Evolutionary conservation across 2,329 filamentous ascomycete genomes (phyloP).

Genomic region (Fonsecaea pugnacius): DNA sequence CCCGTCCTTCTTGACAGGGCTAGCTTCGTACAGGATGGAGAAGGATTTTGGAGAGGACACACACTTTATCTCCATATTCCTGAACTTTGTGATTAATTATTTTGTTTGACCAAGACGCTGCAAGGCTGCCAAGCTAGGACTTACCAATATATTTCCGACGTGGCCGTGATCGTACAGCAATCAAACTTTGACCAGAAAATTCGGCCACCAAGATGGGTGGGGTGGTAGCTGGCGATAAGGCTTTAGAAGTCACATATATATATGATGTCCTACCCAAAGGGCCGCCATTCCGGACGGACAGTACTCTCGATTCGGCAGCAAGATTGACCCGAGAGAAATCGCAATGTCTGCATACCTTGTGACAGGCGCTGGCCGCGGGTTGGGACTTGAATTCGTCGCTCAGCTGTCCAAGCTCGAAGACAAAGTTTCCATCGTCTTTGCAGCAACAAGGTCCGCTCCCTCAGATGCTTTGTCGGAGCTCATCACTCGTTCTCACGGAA

Average conservation of each 20-base stretch:
- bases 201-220: too few relatives aligned
- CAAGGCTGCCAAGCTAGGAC: neutral
- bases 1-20: neutral
- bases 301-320: neutral
- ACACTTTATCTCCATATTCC: too few relatives aligned
- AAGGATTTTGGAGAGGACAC: neutral
- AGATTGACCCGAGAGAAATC: neutral
- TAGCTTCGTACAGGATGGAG: neutral
- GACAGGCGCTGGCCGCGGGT: conserved; percentile 38
- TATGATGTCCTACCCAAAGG: neutral
- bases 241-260: neutral
- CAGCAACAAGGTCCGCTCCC: conserved; percentile 46
- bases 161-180: neutral
- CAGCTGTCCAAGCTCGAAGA: conserved; percentile 39
- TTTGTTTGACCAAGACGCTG: too few relatives aligned
- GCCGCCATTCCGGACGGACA: neutral
- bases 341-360: conserved; percentile 46
- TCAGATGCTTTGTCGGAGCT: conserved; percentile 44
- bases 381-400: conserved; percentile 44
- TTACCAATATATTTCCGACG: neutral
- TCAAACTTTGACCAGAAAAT: neutral
- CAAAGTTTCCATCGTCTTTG: conserved; percentile 49
- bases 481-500: conserved; percentile 42
- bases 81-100: too few relatives aligned
- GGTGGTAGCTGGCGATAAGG: neutral